Percentiles rank a stretch among this genome's conserved stretches.
phyloP scores from a whole-genome alignment of 2,329 filamentous ascomycete species.

The Xylaria sp. region DNA sequence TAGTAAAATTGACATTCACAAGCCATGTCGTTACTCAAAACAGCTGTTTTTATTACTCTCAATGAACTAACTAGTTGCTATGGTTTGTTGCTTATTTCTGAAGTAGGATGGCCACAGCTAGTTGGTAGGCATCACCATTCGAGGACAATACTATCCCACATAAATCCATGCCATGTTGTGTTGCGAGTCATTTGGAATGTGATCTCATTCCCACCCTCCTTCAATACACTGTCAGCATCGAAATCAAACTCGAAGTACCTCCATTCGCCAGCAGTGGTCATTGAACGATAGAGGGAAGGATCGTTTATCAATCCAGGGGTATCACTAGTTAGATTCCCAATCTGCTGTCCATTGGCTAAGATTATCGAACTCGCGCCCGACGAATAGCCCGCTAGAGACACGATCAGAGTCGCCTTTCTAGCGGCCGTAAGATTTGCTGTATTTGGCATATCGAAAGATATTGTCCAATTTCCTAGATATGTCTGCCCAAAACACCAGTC shows the following conservation, averaged over 20 bases:
- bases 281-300: conserved; percentile 60
- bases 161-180: conserved; percentile 36
- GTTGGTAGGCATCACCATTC: conserved; percentile 26
- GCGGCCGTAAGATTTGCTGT: neutral
- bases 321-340: conserved; percentile 56
- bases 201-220: conserved; percentile 44
- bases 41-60: no score
- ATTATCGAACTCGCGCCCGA: conserved; percentile 55
- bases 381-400: conserved; percentile 59
- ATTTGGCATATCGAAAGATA: conserved; percentile 45
- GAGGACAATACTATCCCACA: conserved; percentile 37
- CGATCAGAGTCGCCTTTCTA: conserved; percentile 52
- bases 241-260: conserved; percentile 55
- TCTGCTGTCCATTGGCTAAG: conserved; percentile 54
- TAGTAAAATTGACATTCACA: no score
- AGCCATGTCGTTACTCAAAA: no score
- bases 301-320: conserved; percentile 52
- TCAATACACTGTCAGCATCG: conserved; percentile 36
- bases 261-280: conserved; percentile 60
- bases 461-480: conserved; percentile 52
- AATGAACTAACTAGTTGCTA: no score
- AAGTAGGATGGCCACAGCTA: no score
- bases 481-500: conserved; percentile 65
- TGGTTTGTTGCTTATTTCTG: no score
- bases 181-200: conserved; percentile 37